Conservation (phyloP, 352 stramenopile genomes). For the Hyaloperonospora arabidopsidis region DNA sequence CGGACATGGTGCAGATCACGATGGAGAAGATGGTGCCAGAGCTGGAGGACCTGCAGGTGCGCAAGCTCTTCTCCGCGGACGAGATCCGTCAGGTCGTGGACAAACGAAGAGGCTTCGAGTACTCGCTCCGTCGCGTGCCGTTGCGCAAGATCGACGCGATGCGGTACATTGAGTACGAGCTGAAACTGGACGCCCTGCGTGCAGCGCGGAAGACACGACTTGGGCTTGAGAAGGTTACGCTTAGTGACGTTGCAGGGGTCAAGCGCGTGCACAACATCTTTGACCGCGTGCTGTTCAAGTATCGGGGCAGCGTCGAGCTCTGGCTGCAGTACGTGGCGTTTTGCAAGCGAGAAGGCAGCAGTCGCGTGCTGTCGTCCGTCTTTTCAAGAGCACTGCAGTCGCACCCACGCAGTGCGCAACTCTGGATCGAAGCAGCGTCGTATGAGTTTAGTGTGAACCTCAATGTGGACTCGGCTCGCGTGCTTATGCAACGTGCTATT, state of each 20-base stretch:
- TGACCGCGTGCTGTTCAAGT: constrained; percentile 81
- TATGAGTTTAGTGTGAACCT: constrained; percentile 86
- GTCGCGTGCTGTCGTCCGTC: constrained; percentile 62
- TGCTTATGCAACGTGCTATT: constrained; percentile 90
- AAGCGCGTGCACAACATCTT: constrained; percentile 82
- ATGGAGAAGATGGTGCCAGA: constrained; percentile 93
- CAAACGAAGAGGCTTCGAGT: constrained; percentile 87
- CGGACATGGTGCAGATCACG: constrained; percentile 88
- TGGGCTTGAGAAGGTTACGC: constrained; percentile 53
- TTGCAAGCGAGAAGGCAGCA: constrained; percentile 64
- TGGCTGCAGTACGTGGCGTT: constrained; percentile 89
- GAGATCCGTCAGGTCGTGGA: constrained; percentile 89
- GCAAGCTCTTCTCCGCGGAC: constrained; percentile 76
- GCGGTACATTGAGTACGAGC: constrained; percentile 91
- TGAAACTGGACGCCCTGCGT: constrained; percentile 86
- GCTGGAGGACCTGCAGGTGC: constrained; percentile 87
- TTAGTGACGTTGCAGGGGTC: constrained; percentile 65
- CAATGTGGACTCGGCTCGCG: constrained; percentile 79
- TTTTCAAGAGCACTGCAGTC: constrained; percentile 84
- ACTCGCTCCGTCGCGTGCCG: constrained; percentile 83
- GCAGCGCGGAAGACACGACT: constrained; percentile 73
- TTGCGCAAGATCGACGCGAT: constrained; percentile 88
- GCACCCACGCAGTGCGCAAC: constrained; percentile 72
- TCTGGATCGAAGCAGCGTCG: constrained; percentile 88
- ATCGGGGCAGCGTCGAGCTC: constrained; percentile 81